These are phyloP conservation scores for Cornus kousa DNA, from an alignment of 148 eudicot genomes.

Conservation along the genomic window DNA sequence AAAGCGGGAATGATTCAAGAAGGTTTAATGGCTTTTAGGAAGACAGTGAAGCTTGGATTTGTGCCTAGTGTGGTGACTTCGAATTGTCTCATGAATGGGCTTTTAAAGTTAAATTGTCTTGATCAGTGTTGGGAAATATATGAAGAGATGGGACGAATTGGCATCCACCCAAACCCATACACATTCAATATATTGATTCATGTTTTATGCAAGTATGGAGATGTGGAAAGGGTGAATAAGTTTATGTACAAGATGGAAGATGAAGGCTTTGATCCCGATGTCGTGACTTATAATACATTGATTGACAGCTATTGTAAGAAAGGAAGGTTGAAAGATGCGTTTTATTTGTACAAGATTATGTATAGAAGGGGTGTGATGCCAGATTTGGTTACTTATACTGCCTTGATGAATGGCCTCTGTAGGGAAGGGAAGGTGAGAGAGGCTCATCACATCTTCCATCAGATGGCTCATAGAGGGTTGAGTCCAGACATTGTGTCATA, in stretches of 20 bases:
- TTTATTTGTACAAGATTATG: constrained; percentile 81
- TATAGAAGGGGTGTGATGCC: constrained; percentile 70
- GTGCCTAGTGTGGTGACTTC: constrained; percentile 60
- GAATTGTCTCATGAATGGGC: constrained; percentile 69
- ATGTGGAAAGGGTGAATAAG: constrained; percentile 60
- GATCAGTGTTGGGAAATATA: constrained; percentile 76
- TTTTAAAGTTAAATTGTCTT: constrained; percentile 43
- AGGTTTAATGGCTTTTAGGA: constrained; percentile 57
- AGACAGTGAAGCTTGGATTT: constrained; percentile 56
- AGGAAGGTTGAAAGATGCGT: constrained; percentile 70
- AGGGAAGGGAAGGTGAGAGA: constrained; percentile 66
- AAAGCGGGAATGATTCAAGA: constrained; percentile 55
- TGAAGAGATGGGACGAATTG: constrained; percentile 56
- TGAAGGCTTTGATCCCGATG: constrained; percentile 86
- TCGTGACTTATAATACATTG: constrained; percentile 81
- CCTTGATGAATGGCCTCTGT: constrained; percentile 83
- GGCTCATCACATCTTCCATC: constrained; percentile 60
- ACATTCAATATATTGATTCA: constrained; percentile 81
- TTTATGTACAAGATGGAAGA: constrained; percentile 94
- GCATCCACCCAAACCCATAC: constrained; percentile 57
- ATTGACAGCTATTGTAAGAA: constrained; percentile 69
- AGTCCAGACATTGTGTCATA: constrained; percentile 65
- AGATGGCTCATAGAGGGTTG: constrained; percentile 68
- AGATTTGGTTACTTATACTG: constrained; percentile 69
- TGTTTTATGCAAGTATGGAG: constrained; percentile 59